phyloP scores from a whole-genome alignment of 1,284 basidiomycete genomes.

The Pisolithus thermaeus region DNA sequence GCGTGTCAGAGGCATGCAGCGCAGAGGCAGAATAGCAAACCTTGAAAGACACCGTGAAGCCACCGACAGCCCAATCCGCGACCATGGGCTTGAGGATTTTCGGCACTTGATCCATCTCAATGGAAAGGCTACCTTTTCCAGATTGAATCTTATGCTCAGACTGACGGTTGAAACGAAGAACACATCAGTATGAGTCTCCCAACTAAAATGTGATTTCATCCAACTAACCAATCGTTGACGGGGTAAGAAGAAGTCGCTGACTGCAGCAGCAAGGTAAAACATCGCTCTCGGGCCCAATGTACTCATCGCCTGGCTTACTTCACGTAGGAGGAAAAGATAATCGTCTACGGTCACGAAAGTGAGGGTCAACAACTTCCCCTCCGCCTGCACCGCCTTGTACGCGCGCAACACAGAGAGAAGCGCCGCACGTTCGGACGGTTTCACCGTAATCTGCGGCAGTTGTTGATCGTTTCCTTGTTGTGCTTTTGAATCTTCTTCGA shows the following conservation, averaged over 20 bases:
- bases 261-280: conserved; percentile 97
- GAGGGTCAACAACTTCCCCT: conserved; percentile 76
- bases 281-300: conserved; percentile 69
- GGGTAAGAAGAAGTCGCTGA: conserved; percentile 97
- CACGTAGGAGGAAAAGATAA: conserved; percentile 89
- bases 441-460: conserved; percentile 56
- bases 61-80: conserved; percentile 88
- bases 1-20: conserved; percentile 1
- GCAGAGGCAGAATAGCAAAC: conserved; percentile 34
- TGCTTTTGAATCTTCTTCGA: conserved; percentile 36
- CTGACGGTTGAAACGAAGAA: conserved; percentile 35
- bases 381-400: conserved; percentile 77
- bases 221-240: conserved; percentile 74
- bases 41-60: conserved; percentile 96
- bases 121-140: conserved; percentile 84
- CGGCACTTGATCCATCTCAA: conserved; percentile 99
- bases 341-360: conserved; percentile 95
- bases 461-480: conserved; percentile 1
- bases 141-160: conserved; percentile 99
- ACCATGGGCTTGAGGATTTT: conserved; percentile 93
- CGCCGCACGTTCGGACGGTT: conserved; percentile 53
- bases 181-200: conserved; percentile 12
- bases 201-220: background rate
- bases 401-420: conserved; percentile 72
- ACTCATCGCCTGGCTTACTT: conserved; percentile 69